Percentiles rank a stretch among this genome's conserved stretches.
Conservation (phyloP, 176 grass and related monocot species). For the Alloteropsis semialata region DNA sequence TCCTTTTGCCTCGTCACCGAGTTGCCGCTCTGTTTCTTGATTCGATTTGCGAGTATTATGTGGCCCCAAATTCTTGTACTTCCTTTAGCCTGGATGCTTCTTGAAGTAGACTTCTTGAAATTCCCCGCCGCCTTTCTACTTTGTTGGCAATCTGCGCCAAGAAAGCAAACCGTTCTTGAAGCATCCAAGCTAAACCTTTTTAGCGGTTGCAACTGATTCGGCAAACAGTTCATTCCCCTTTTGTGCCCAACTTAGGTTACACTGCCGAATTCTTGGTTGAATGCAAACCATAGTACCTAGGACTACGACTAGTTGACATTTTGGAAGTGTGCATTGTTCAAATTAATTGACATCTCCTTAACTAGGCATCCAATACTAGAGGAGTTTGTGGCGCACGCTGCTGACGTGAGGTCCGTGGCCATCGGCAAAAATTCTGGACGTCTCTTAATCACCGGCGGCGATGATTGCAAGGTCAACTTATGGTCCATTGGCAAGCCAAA, state of each 20-base stretch:
- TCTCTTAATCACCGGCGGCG: slow-evolving; percentile 79
- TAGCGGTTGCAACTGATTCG: neutral
- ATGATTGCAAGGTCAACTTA: slow-evolving; percentile 77
- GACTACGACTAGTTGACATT: neutral
- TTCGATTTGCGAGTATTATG: slow-evolving; percentile 17
- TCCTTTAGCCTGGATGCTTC: neutral
- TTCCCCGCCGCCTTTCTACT: neutral
- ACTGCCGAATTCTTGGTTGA: neutral
- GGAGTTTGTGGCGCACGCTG: slow-evolving; percentile 78
- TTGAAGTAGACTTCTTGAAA: neutral
- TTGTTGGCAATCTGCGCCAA: neutral
- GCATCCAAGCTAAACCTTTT: neutral
- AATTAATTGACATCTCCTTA: no score
- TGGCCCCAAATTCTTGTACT: neutral
- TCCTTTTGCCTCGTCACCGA: slow-evolving; percentile 47
- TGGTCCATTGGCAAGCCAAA: slow-evolving; percentile 85
- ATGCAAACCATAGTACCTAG: neutral
- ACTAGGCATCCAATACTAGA: slow-evolving; percentile 44
- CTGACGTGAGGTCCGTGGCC: slow-evolving; percentile 64
- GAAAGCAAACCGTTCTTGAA: slow-evolving; percentile 3
- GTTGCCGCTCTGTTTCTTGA: slow-evolving; percentile 13
- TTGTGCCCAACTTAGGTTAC: slow-evolving; percentile 14
- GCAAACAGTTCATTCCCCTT: slow-evolving; percentile 1
- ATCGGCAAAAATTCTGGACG: slow-evolving; percentile 93
- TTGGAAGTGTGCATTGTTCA: neutral